phyloP scores from a whole-genome alignment of 148 eudicot genomes.

The Vaccinium myrtillus region DNA sequence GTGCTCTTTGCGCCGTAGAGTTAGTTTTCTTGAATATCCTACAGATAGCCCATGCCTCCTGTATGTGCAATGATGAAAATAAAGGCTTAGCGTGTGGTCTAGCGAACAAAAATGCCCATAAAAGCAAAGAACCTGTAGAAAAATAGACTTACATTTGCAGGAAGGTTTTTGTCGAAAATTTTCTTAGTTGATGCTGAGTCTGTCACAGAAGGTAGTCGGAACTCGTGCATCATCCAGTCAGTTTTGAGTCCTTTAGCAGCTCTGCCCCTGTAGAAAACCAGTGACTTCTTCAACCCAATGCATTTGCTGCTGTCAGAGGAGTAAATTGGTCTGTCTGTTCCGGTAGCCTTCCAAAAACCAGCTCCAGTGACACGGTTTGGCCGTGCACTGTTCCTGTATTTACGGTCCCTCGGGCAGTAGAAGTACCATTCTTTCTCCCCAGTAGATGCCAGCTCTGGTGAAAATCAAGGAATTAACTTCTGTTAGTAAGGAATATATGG shows the following conservation, averaged over 20 bases:
- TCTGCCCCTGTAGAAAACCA: constrained; percentile 87
- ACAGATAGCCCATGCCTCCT: constrained; percentile 14
- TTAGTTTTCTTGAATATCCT: constrained; percentile 16
- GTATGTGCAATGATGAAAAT: neutral
- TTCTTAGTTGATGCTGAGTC: constrained; percentile 42
- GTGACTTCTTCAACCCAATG: constrained; percentile 88
- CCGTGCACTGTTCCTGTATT: constrained; percentile 76
- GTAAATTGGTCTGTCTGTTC: constrained; percentile 81
- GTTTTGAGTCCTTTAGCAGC: constrained; percentile 89
- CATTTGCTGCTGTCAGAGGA: constrained; percentile 63
- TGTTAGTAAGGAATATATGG: neutral
- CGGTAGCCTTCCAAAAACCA: constrained; percentile 96
- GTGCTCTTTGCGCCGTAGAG: constrained; percentile 8
- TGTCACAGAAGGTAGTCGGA: constrained; percentile 60
- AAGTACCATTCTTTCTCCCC: constrained; percentile 97
- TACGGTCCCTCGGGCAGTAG: constrained; percentile 82
- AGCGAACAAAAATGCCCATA: neutral
- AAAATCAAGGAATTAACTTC: neutral
- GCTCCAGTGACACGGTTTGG: constrained; percentile 89
- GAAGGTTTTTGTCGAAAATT: constrained; percentile 44
- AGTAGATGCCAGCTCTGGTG: constrained; percentile 57
- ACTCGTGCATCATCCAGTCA: constrained; percentile 99
- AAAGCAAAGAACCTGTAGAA: neutral
- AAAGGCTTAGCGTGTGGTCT: neutral
- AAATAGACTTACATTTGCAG: constrained; percentile 36